Base-by-base conservation (phyloP, 2,329 filamentous ascomycete genomes). In the Cercospora citrullina region DNA sequence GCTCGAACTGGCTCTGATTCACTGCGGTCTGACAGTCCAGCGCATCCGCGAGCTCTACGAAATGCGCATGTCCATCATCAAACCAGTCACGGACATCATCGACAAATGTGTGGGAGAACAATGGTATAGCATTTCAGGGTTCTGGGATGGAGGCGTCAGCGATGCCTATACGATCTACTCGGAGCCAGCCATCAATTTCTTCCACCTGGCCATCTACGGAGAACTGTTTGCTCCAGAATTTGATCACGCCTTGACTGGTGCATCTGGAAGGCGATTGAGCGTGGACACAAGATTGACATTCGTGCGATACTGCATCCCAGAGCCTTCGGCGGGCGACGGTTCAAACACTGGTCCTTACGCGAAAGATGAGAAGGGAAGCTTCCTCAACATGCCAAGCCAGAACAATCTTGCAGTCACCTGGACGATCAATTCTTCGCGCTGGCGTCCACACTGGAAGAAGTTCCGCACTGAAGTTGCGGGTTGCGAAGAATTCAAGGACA, bases 151-250 rank as follows among this genome's bases (percentile, higher is more conserved):
- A 8, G 77, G 76, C n/a, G 76, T 75, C 9, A 72, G 69, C 42
- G 76, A 78, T 63, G 72, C 77, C 4, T 68, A 69, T 39, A 78
- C 76, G 3, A 66, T 78, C 36, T 14, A 65, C 14, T 66, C 73
- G 8, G 76, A 78, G 3, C 58, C 75, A 3, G 53, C 66, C 7
- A 68, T 63, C 1, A 70, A 75, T 1, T 60, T 78, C 8, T 77
- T 78, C 66, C 75, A 79, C 60, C 71, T 79, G 9, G 68, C 76
- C 7, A 79, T 76, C 39, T 78, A 79, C 36, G 76, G 77, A 5
- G 76, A 76, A 45, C 67, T 79, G 10, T 79, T 79, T 57, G 72
- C 66, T 1, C 66, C 68, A 1, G 73, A 73, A 8, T 68, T 78
- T 60, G 71, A 75, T 1, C 60, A 68, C 2, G 70, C 74, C 30